Evolutionary conservation across 2,329 filamentous ascomycete genomes (phyloP).

Genomic region (Coniella lustricola): DNA sequence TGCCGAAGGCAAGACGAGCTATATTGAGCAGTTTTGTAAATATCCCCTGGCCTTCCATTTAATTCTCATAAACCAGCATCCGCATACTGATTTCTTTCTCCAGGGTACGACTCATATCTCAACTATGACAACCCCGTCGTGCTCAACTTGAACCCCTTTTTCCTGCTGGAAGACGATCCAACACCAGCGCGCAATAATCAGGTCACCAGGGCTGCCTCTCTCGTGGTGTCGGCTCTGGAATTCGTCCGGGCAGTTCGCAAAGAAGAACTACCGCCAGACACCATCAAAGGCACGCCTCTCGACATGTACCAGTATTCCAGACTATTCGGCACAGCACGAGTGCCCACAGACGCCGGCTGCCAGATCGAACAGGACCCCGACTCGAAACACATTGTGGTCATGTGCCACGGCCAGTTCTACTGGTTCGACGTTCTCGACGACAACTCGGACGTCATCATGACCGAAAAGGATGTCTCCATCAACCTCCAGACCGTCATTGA

Average conservation of each 20-base stretch:
- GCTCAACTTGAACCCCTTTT: slow-evolving; percentile 95
- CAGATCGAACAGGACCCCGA: slow-evolving; percentile 90
- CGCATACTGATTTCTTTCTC: slow-evolving; percentile 19
- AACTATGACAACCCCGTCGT: slow-evolving; percentile 98
- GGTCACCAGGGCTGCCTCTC: slow-evolving; percentile 85
- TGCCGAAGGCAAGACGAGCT: slow-evolving; percentile 84
- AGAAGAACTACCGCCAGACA: slow-evolving; percentile 89
- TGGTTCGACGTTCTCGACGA: slow-evolving; percentile 98
- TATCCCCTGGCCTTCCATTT: slow-evolving; percentile 19
- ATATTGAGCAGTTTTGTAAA: slow-evolving; percentile 98
- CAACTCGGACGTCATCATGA: slow-evolving; percentile 94
- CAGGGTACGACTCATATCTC: slow-evolving; percentile 94
- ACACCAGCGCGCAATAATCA: slow-evolving; percentile 95
- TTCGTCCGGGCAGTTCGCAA: slow-evolving; percentile 90
- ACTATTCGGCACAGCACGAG: slow-evolving; percentile 87
- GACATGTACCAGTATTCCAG: slow-evolving; percentile 99
- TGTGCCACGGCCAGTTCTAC: slow-evolving; percentile 94
- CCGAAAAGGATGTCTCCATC: slow-evolving; percentile 82
- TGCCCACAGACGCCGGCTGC: slow-evolving; percentile 90
- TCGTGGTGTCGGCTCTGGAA: slow-evolving; percentile 82
- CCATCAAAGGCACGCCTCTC: slow-evolving; percentile 71
- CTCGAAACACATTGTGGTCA: slow-evolving; percentile 88
- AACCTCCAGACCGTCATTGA: slow-evolving; percentile 90
- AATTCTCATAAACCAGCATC: neutral
- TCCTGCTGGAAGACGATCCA: slow-evolving; percentile 92